A percentile compares a stretch with the other conserved stretches of the same genome.
phyloP scores from a whole-genome alignment of 768 basidiomycete species.

The Tulasnella sp. region DNA sequence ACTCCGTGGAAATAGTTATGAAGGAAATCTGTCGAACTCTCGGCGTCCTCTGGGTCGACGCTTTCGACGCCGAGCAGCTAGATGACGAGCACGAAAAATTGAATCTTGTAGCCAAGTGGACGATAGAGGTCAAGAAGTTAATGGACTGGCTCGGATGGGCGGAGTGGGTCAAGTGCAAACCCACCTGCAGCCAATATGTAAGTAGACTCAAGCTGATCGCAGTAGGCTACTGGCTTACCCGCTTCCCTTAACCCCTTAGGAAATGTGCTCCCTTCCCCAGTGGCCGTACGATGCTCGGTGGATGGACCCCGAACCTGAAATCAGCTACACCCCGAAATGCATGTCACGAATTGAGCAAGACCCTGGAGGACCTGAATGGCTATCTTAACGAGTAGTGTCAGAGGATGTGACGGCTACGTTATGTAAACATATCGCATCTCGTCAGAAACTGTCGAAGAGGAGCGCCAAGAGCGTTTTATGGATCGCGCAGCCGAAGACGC shows the following conservation, averaged over 20 bases:
- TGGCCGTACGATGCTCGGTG: slow-evolving; percentile 4
- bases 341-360: neutral
- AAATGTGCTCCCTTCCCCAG: slow-evolving; percentile 18
- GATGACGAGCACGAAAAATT: neutral
- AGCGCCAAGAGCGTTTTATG: too few relatives aligned
- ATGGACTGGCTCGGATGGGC: slow-evolving; percentile 27
- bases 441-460: too few relatives aligned
- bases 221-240: neutral
- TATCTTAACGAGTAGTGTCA: neutral
- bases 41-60: slow-evolving; percentile 15
- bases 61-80: neutral
- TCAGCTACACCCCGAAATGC: neutral
- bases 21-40: slow-evolving; percentile 16
- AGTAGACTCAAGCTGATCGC: neutral
- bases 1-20: neutral
- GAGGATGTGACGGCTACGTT: neutral
- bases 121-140: neutral
- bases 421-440: too few relatives aligned
- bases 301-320: neutral
- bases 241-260: neutral
- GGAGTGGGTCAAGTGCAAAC: slow-evolving; percentile 18
- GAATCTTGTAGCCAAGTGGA: slow-evolving; percentile 10
- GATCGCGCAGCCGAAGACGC: too few relatives aligned
- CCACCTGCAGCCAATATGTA: neutral
- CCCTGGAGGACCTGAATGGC: neutral